Base-by-base conservation (phyloP, 805 yeast genomes). In the Wickerhamiella australiensis region DNA sequence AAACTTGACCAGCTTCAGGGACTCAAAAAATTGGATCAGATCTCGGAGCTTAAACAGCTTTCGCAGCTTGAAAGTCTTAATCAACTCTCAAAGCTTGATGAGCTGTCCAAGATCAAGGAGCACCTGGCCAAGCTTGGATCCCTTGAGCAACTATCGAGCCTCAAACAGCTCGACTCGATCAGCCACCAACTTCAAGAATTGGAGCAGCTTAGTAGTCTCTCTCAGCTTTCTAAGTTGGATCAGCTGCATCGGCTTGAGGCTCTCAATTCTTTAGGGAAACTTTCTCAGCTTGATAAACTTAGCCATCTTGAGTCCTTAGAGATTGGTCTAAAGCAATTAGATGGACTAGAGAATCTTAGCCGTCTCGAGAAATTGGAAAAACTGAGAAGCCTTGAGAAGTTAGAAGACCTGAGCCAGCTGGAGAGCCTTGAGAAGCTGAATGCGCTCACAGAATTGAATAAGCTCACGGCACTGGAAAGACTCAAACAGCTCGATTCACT, bases 381-480 rank as follows among this genome's bases (percentile, higher is more conserved):
- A 38, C 21, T 38, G 42, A 38, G 6, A 17, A 6, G 9, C 9
- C 13, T 33, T 33, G 37, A 36, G 40, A 17, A 36, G n/a, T n/a
- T 5, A 13, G 15, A 6, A 6, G 13, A 17, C 7, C 18, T 37
- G 22, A 37, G 13, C 5, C 22, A 41, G 26, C 22, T 38, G 25
- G 25, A 18, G 22, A 17, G 23, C 38, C 40, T 35, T 15, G 31
- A 33, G 15, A 22, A 45, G 23, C 42, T 45, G 5, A 26, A 45
- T 13, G 46, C 48, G 38, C 47, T 51, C 18, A 50, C 36, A 9
- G 37, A 43, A 42, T 23, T 46, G 11, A 21, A 22, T 4, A n/a
- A 36, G 20, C 36, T 51, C 17, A 11, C n/a, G 8, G 78, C 33
- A n/a, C 50, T 46, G 11, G 50, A 47, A 22, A 13, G 29, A 22